A percentile compares a stretch with the other conserved stretches of the same genome.
phyloP scores from a whole-genome alignment of 176 grass and related monocot genomes.

The Phragmites australis region DNA sequence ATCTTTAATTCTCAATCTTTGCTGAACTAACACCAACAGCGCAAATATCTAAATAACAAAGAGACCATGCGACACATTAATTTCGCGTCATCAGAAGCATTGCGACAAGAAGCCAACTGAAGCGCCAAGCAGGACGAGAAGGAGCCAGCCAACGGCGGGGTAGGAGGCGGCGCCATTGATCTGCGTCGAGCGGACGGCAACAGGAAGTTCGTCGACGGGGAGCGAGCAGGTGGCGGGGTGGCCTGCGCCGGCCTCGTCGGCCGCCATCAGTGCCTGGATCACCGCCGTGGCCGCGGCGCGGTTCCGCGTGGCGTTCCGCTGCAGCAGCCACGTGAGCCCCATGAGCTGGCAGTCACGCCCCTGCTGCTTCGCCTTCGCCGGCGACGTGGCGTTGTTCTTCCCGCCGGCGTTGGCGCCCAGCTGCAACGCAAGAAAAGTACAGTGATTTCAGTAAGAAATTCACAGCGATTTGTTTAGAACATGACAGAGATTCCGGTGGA shows the following conservation, averaged over 20 bases:
- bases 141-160: not conserved
- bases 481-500: slow-evolving; percentile 20
- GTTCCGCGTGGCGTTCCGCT: slow-evolving; percentile 59
- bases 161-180: slow-evolving; percentile 37
- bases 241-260: slow-evolving; percentile 42
- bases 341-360: slow-evolving; percentile 69
- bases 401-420: slow-evolving; percentile 23
- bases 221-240: slow-evolving; percentile 49
- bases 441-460: not conserved
- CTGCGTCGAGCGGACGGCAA: slow-evolving; percentile 63
- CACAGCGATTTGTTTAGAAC: not conserved
- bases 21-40: not conserved
- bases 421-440: slow-evolving; percentile 5
- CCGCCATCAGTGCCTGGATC: slow-evolving; percentile 67
- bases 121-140: not conserved
- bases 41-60: not conserved
- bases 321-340: slow-evolving; percentile 84
- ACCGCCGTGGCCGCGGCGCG: slow-evolving; percentile 47
- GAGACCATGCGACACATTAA: not conserved
- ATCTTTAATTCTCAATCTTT: slow-evolving; percentile 6
- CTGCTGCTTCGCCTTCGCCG: slow-evolving; percentile 4
- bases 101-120: not conserved
- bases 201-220: slow-evolving; percentile 44
- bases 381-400: slow-evolving; percentile 37
- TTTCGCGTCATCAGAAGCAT: not conserved